Base-by-base conservation (phyloP, 495 filamentous ascomycete species). In the Talaromyces thailandensis region DNA sequence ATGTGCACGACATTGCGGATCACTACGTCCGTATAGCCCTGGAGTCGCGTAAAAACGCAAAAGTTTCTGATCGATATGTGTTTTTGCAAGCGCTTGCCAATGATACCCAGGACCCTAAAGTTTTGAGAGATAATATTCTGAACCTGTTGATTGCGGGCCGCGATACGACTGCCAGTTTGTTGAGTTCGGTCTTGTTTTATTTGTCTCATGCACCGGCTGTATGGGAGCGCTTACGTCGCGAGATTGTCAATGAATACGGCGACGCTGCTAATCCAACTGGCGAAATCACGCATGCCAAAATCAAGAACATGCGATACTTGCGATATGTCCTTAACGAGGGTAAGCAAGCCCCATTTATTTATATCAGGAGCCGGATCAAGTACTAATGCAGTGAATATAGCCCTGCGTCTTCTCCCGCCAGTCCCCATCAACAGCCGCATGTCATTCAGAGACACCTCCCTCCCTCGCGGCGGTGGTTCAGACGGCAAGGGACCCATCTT, bases 291-390 rank as follows among this genome's bases (percentile, higher is more conserved):
- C 35, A 40, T 40, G 35, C 35, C 35, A 40, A 40, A 16, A 40
- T 40, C 35, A 40, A 40, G 35, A 40, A 51, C n/a, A 78, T 77
- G 69, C 76, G 71, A 43, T 79, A 79, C 62, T 78, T 85, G 26
- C 81, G 79, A 55, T 72, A 80, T 64, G 69, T 79, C 32, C 67
- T 84, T 48, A 80, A 79, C 60, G 83, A 85, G 70, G 70, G 73
- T 70, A 66, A 61, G 60, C 24, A 3, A 8, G 11, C 25, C 25
- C 26, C 5, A 6, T 18, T n/a, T 1, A 12, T 21, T 31, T 7
- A 7, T 28, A 12, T 48, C 23, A 28, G 32, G 6, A 31, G 48
- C 53, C 50, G 59, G 52, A 64, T 25, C 16, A 50, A 50, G 1
- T 23, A n/a, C 16, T 24, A 79, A 25, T 62, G 76, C 8, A 48